These are phyloP conservation scores for Penicillium thymicola DNA, from an alignment of 2,329 filamentous ascomycete species.

Conservation along the genomic window DNA sequence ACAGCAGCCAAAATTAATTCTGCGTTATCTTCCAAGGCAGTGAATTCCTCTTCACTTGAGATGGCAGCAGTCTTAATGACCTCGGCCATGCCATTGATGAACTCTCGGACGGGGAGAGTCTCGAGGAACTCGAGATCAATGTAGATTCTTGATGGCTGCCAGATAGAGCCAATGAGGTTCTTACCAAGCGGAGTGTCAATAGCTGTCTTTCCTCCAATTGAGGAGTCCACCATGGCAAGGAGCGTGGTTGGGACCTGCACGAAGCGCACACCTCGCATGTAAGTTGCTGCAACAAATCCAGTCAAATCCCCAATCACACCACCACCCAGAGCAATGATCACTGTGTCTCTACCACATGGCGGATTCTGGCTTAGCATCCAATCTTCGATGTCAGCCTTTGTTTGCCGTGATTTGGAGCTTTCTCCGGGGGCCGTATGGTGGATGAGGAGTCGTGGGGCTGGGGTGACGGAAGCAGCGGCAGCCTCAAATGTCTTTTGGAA, in stretches of 20 bases:
- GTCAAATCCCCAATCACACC: slow-evolving; percentile 98
- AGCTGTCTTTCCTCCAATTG: slow-evolving; percentile 96
- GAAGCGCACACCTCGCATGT: slow-evolving; percentile 95
- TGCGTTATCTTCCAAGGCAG: slow-evolving; percentile 76
- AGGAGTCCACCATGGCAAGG: slow-evolving; percentile 96
- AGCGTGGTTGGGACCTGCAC: slow-evolving; percentile 95
- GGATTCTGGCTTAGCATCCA: slow-evolving; percentile 83
- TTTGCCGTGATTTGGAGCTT: slow-evolving; percentile 86
- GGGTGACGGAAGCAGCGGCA: slow-evolving; percentile 44
- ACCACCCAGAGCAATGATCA: slow-evolving; percentile 90
- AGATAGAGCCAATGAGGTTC: slow-evolving; percentile 93
- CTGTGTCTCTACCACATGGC: slow-evolving; percentile 89
- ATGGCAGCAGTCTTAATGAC: slow-evolving; percentile 97
- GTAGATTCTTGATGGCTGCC: slow-evolving; percentile 92
- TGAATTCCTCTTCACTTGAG: slow-evolving; percentile 86
- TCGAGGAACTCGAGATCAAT: slow-evolving; percentile 91
- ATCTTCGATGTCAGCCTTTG: slow-evolving; percentile 93
- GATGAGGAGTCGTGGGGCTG: slow-evolving; percentile 68
- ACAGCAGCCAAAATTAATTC: slow-evolving; percentile 70
- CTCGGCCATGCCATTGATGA: slow-evolving; percentile 98
- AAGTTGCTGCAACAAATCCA: slow-evolving; percentile 94
- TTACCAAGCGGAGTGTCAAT: slow-evolving; percentile 96
- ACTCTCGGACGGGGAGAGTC: slow-evolving; percentile 83
- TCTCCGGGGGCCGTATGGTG: slow-evolving; percentile 89
- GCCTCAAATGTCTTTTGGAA: slow-evolving; percentile 67